Evolutionary conservation across 2,329 filamentous ascomycete genomes (phyloP), one percentile per base, ranked within the genome.

Genomic region (Aspergillus pseudoterreus): DNA sequence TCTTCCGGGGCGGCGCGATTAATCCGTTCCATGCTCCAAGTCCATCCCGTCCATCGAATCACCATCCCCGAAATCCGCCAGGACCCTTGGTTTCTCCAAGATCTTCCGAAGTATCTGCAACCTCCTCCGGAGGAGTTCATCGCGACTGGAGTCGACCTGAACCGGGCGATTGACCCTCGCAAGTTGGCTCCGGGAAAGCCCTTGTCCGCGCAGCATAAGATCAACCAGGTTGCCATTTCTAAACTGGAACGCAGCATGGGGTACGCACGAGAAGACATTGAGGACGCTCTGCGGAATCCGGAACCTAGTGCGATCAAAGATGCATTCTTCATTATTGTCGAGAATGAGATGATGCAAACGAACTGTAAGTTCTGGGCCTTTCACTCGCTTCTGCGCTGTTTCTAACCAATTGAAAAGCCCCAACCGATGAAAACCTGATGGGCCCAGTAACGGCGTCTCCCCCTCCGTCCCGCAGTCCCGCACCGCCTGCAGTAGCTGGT

Each of bases 181-280:
- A 86, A 87, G 50, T 85, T 96, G 59, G 90, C 88, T 0, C 89
- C 90, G 3, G 83, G 88, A 47, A 90, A 90, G 36, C 83, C 90
- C 10, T 79, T 83, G 19, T 86, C 87, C 50, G 82, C 95, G 6
- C 90, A 95, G 61, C 89, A 95, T 73, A 90, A 91, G 72, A 82
- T 99, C 24, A 92, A 97, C 68, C 85, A 94, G 54, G 87, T 90
- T 59, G 92, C 97, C 3, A 92, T 95, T 5, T 88, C 92, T 53
- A 97, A 97, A 77, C 87, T 99, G 48, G 94, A 92, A 64, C 94
- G 92, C 75, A 96, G 91, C 1, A 97, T 99, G 92, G 94, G 94
- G 54, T 99, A 99, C 68, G 91, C 88, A 33, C 92, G 90, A 69
- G 87, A 87, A 55, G 94, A 99, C 75, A 92, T 99, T 48, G 88